These are phyloP conservation scores for Fusarium algeriense DNA, from an alignment of 2,329 filamentous ascomycete species.

Conservation along the genomic window DNA sequence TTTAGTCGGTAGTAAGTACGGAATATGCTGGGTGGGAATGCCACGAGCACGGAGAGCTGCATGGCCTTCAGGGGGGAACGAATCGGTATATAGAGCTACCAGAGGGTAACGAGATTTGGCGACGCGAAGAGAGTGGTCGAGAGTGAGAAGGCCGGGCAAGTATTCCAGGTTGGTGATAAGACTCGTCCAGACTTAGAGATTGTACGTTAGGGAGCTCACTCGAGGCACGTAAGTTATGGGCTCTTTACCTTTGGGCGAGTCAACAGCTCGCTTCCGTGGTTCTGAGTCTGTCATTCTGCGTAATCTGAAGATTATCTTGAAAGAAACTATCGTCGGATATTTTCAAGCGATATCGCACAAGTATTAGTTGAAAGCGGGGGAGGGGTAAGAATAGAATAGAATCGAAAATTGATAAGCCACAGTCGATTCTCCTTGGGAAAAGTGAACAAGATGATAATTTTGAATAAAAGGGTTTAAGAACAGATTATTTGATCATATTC, in stretches of 20 bases:
- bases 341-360: conserved; percentile 2
- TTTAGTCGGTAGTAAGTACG: conserved; percentile 76
- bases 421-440: not conserved
- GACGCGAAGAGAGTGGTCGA: conserved; percentile 80
- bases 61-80: conserved; percentile 76
- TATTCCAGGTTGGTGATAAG: conserved; percentile 88
- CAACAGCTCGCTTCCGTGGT: conserved; percentile 49
- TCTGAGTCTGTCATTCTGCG: conserved; percentile 40
- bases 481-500: not conserved
- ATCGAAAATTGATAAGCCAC: not conserved
- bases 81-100: conserved; percentile 84
- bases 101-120: conserved; percentile 78
- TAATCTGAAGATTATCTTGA: not conserved
- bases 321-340: not conserved
- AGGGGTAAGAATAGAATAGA: conserved; percentile 16
- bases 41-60: conserved; percentile 75
- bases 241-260: conserved; percentile 55
- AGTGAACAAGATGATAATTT: too few species aligned
- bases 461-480: not conserved
- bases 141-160: conserved; percentile 83
- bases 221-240: not conserved
- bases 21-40: conserved; percentile 77
- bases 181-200: conserved; percentile 79
- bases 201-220: conserved; percentile 10
- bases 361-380: conserved; percentile 17